Conservation (phyloP, 768 basidiomycete genomes). For the Leccinellum rugosiceps region DNA sequence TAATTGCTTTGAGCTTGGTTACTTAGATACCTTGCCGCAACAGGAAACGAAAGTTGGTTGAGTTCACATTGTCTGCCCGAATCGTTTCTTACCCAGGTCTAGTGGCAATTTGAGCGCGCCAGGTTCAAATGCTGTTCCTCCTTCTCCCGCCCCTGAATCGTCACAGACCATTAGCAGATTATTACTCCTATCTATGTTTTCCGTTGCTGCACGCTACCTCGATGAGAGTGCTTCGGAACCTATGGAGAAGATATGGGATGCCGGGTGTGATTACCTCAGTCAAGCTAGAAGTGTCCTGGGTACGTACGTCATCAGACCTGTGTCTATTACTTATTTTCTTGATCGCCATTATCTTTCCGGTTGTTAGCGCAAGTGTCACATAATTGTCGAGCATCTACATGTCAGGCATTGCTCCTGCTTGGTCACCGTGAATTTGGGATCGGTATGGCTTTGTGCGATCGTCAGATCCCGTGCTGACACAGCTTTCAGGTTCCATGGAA, state of each 20-base stretch:
- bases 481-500: constrained; percentile 55
- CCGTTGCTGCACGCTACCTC: constrained; percentile 74
- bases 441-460: constrained; percentile 39
- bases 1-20: background rate
- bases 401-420: constrained; percentile 75
- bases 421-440: constrained; percentile 86
- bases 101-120: constrained; percentile 37
- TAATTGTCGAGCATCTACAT: constrained; percentile 67
- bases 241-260: constrained; percentile 66
- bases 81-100: constrained; percentile 19
- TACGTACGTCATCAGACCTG: constrained; percentile 37
- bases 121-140: constrained; percentile 8
- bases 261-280: constrained; percentile 60
- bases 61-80: background rate
- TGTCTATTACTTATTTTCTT: background rate
- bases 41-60: constrained; percentile 29
- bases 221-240: constrained; percentile 44
- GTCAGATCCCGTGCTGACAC: constrained; percentile 10
- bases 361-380: constrained; percentile 59
- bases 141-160: constrained; percentile 37
- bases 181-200: constrained; percentile 76
- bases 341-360: constrained; percentile 5
- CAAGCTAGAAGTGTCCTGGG: constrained; percentile 64
- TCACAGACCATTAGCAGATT: constrained; percentile 66
- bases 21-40: background rate